Base-by-base conservation (phyloP, 768 basidiomycete genomes). In the Trametes cinnabarina region DNA sequence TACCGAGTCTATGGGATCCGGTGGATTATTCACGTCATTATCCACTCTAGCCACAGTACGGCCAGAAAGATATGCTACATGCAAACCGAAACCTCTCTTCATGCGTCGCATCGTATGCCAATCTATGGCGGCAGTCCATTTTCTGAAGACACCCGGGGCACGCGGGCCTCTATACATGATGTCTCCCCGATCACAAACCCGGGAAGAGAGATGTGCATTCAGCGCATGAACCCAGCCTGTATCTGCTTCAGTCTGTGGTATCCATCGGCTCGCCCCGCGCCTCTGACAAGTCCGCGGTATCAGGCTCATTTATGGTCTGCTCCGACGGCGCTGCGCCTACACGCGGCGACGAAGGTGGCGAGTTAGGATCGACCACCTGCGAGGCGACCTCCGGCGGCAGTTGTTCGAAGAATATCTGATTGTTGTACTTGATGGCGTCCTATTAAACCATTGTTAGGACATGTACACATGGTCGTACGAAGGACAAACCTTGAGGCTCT, bases 401-500 rank as follows among this genome's bases (percentile, higher is more conserved):
- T 17, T 70, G 65, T 3, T 69, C 62, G 22, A 76, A 66, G 65
- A 77, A 77, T 25, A 65, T 63, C 37, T 60, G 57, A 63, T 78
- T 78, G 54, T 76, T 71, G 43, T 64, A 60, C 49, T 69, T 72
- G n/a, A 78, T 74, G 19, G 65, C 62, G 48, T 74, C 67, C 77
- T 76, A 47, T 2, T 19, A 7, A 43, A 12, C n/a, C 37, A 7
- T 46, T 7, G 30, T 32, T 6, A 32, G 30, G 7, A 32, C 7
- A 6, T 32, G 30, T 32, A 32, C 30, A 32, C 6, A 32, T 12
- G 30, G 12, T 32, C 30, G 30, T 12, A 12, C 30, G 30, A 32
- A 32, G 12, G 30, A 32, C 68, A 37, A 20, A 72, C 73, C 61
- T 72, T 71, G 52, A 72, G 26, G 12, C 47, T 17, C 9, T 70